Conservation (phyloP, 345 rosid genomes). For the Angophora floribunda region DNA sequence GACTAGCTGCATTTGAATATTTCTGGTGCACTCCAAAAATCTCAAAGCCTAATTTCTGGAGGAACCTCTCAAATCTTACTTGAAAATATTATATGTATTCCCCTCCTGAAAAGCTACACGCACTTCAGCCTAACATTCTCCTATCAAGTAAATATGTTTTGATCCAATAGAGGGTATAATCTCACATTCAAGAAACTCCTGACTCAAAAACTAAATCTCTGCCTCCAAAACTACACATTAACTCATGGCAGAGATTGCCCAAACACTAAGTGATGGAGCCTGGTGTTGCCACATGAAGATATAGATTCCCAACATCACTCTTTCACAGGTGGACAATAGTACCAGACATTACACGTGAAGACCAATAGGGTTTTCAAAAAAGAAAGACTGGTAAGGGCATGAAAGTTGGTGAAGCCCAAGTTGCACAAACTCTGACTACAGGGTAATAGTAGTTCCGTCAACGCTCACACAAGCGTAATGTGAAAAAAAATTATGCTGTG, state of each 20-base stretch:
- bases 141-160: background rate
- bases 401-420: background rate
- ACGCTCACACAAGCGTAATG: background rate
- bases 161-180: background rate
- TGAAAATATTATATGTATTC: background rate
- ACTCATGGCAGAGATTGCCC: background rate
- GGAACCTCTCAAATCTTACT: background rate
- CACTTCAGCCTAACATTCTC: background rate
- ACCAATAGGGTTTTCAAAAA: background rate
- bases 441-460: background rate
- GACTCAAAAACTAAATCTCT: background rate
- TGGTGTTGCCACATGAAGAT: background rate
- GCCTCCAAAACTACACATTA: background rate
- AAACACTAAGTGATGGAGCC: background rate
- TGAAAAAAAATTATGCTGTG: background rate
- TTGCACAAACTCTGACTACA: background rate
- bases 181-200: background rate
- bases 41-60: background rate
- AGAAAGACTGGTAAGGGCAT: background rate
- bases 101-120: background rate
- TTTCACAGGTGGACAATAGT: background rate
- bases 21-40: background rate
- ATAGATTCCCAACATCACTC: background rate
- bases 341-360: background rate
- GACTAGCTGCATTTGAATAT: background rate